phyloP scores from a whole-genome alignment of 495 filamentous ascomycete species.

The Annulohypoxylon stygium region DNA sequence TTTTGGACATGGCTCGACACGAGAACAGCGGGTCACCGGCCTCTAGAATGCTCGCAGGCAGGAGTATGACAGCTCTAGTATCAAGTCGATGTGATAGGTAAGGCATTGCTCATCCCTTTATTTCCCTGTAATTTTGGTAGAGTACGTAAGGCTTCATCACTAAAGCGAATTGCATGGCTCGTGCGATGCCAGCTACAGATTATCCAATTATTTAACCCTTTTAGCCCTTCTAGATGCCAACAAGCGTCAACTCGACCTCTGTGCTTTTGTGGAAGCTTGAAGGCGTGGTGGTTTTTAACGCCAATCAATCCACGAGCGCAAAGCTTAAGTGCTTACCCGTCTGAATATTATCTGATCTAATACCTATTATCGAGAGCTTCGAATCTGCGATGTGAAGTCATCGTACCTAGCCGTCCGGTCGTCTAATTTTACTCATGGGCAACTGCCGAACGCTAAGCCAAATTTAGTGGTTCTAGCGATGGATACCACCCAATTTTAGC shows the following conservation, averaged over 20 bases:
- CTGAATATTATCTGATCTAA: slow-evolving; percentile 4
- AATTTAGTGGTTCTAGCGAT: slow-evolving; percentile 10
- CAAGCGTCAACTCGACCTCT: background rate
- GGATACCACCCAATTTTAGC: slow-evolving; percentile 18
- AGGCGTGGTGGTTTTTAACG: background rate
- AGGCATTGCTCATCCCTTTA: slow-evolving; percentile 9
- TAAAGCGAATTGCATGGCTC: slow-evolving; percentile 20
- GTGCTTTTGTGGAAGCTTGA: background rate
- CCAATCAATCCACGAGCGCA: background rate
- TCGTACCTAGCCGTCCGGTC: background rate
- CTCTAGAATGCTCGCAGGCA: slow-evolving; percentile 7
- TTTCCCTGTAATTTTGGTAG: slow-evolving; percentile 8
- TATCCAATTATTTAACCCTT: background rate
- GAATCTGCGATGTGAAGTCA: background rate
- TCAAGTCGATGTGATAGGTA: slow-evolving; percentile 1
- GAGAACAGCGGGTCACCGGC: slow-evolving; percentile 27
- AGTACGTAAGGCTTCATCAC: slow-evolving; percentile 6
- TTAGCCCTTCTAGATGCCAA: background rate
- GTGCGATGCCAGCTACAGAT: slow-evolving; percentile 7
- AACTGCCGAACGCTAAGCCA: slow-evolving; percentile 24
- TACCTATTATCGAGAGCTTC: background rate
- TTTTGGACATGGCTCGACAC: slow-evolving; percentile 17
- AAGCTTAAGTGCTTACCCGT: background rate
- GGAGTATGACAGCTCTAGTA: slow-evolving; percentile 11
- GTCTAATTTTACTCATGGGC: slow-evolving; percentile 10